Base-by-base conservation (phyloP, 371 early-diverging fungal genomes). In the Apophysomyces trapeziformis region DNA sequence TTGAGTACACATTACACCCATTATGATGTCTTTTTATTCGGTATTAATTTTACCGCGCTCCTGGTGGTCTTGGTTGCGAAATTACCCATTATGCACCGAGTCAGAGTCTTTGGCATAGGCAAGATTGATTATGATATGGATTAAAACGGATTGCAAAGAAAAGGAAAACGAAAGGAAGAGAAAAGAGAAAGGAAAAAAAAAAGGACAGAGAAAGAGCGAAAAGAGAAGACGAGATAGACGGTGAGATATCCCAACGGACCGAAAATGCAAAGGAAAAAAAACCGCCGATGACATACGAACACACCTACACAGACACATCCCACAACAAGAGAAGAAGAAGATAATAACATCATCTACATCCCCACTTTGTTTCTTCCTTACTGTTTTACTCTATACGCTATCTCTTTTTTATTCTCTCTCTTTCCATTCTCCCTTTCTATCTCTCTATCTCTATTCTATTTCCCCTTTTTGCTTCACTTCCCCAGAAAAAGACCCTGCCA, bases 1-100 rank as follows among this genome's bases (percentile, higher is more conserved):
- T 73, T 97, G 46, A 93, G 94, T 78, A 95, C 96, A 11, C 97
- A 97, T 77, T 96, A 96, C 77, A 93, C 96, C 1, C 93, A 95
- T 62, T 99, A 97, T 80, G 95, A 95, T 67, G 75, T 92, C 5
- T 73, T 89, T 38, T 91, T 92, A 13, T 97, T 99, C 75, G 86
- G 79, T 64, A 85, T 97, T 78, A 99, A 95, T 75, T 86, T 97
- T 57, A 79, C 88, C 18, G 89, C 91, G 1, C 84, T 96, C 14
- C 60, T 93, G 54, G 85, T 95, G 32, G 91, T 94, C 9, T 76
- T 96, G 65, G 89, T 97, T 38, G 96, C 95, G 45, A 99, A 97
- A 78, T 82, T 99, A 54, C 99, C 99, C 4, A 76, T 87, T 13
- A 95, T 98, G 93, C 96, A 98, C 80, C 87, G 90, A 63, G 96